Base-by-base conservation (phyloP, 2,329 filamentous ascomycete genomes). In the Diaporthe destruens region DNA sequence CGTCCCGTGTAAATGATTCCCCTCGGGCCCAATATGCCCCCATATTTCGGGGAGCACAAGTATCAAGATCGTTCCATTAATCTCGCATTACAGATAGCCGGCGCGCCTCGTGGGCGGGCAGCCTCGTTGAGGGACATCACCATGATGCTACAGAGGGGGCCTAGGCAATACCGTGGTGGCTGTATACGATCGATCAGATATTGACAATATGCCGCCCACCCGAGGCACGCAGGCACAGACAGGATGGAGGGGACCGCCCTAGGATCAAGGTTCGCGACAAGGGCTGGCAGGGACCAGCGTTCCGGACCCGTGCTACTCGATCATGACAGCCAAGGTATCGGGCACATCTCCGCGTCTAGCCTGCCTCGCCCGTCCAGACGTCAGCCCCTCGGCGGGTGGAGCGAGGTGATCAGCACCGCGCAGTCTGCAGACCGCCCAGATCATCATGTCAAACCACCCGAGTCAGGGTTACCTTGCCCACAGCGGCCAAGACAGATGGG, bases 231-330 rank as follows among this genome's bases (percentile, higher is more conserved):
- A 16, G 20, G n/a, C 61, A 51, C 25, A 51, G 18, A 51, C 25
- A 51, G 18, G 20, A 23, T 25, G 44, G 61, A 14, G 18, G 29
- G 61, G 29, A 51, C 36, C 39, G 2, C 55, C 51, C 69, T 25
- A n/a, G 57, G 49, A 32, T 55, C 32, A 63, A 42, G 55, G 44
- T 16, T 42, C 44, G 36, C 39, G 55, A 59, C 16, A 25, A 57
- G 54, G 49, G 63, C 65, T 39, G 47, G 63, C 65, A 47, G 47
- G 55, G 71, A 49, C n/a, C 47, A 63, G 54, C 47, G 14, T 49
- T 23, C 47, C 49, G 56, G 61, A n/a, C 65, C 54, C 54, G 36
- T 44, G 32, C 51, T n/a, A 72, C 54, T 51, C 16, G 47, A 56
- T 39, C 49, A 39, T 44, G 47, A 29, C 20, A 49, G 44, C 34